phyloP scores from a whole-genome alignment of 2,329 filamentous ascomycete species.

The Sporothrix protearum region DNA sequence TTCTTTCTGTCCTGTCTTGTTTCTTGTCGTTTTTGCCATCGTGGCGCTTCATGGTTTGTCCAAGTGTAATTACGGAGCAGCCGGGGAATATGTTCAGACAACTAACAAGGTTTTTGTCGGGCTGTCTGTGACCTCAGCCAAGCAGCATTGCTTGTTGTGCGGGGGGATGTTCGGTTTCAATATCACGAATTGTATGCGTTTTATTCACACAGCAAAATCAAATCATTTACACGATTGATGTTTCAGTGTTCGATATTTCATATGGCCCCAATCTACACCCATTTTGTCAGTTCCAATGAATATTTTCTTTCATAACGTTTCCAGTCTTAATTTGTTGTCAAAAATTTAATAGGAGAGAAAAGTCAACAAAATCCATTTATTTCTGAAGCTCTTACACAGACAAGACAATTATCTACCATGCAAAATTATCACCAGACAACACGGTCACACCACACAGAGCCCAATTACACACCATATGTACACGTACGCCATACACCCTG shows the following conservation, averaged over 20 bases:
- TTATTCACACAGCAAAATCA: neutral
- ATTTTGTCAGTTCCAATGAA: too few relatives aligned
- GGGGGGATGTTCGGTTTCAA: neutral
- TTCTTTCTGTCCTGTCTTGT: neutral
- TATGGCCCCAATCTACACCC: too few relatives aligned
- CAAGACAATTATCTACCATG: slow-evolving; percentile 1
- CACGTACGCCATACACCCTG: too few relatives aligned
- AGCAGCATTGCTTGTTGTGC: neutral
- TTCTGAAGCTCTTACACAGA: neutral
- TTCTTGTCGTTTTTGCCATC: neutral
- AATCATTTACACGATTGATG: neutral
- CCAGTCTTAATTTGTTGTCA: too few relatives aligned
- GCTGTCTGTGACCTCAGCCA: neutral
- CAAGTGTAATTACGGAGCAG: neutral
- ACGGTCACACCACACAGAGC: neutral
- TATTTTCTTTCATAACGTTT: neutral
- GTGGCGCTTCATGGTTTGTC: slow-evolving; percentile 4
- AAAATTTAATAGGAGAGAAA: too few relatives aligned
- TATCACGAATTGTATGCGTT: neutral
- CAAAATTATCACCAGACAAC: neutral
- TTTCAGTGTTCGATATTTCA: neutral
- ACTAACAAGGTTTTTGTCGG: neutral
- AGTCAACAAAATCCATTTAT: too few relatives aligned
- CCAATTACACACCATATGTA: neutral
- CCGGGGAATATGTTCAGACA: neutral